Base-by-base conservation (phyloP, 2,329 filamentous ascomycete genomes). In the Cytospora piceicola region DNA sequence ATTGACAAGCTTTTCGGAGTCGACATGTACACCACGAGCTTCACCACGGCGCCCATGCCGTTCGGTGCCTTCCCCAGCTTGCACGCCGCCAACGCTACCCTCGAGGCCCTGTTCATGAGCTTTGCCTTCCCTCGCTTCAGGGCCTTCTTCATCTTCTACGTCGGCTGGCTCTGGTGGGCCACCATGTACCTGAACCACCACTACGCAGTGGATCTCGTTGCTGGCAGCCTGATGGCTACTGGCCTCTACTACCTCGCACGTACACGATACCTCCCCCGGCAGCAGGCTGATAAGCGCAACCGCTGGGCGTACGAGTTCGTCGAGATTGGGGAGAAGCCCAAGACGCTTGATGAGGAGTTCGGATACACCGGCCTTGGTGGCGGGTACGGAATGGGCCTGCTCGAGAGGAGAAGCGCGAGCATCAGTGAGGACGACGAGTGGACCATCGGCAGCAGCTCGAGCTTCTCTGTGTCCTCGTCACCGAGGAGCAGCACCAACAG, bases 131-230 rank as follows among this genome's bases (percentile, higher is more conserved):
- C 94, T 5, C 88, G 87, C 68, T 85, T 96, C 70, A 88, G 91
- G 70, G 88, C 90, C 15, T 79, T 95, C 61, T 96, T 96, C 78
- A 85, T 94, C 69, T 83, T 86, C 69, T 98, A 97, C 78, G 90
- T 91, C 54, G 85, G 91, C 75, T 97, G 94, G 94, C 89, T 97
- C 73, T 97, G 93, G 92, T 98, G 94, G 93, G 91, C 94, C 15
- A 98, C 94, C 71, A 97, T 98, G 93, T 97, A 98, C 75, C 86
- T 98, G 61, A 96, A 92, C 73, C 94, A 98, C 79, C 94, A 98
- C 80, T 98, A 98, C 76, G 94, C 94, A 36, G 91, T 98, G 51
- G 94, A 98, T 77, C 83, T 98, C 59, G 92, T 97, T 30, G 92
- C 81, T 42, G 94, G 94, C 71, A 93, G 90, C 75, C 82, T 97